A percentile compares a stretch with the other conserved stretches of the same genome.
Evolutionary conservation across 2,329 filamentous ascomycete genomes (phyloP).

Genomic region (Periconia sp.): DNA sequence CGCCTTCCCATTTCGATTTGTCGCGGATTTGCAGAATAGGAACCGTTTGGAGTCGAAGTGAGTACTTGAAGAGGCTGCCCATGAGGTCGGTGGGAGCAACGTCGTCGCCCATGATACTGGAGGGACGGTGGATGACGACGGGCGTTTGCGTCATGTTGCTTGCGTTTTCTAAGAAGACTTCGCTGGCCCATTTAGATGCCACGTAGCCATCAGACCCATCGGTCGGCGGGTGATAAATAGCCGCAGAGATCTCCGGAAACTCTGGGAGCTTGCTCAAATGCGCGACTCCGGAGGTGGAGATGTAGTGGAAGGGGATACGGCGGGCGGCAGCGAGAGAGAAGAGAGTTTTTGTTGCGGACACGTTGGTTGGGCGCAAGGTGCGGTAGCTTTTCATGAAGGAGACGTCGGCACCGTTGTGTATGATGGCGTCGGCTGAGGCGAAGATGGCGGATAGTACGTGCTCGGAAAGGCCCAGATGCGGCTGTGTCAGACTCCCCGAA

Average conservation of each 20-base stretch:
- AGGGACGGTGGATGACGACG: constrained; percentile 11
- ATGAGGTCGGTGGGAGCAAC: constrained; percentile 5
- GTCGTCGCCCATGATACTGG: constrained; percentile 7
- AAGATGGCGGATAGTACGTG: neutral
- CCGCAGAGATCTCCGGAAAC: no score
- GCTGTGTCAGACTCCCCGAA: no score
- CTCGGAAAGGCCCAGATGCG: constrained; percentile 6
- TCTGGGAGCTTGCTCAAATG: neutral
- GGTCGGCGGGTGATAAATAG: no score
- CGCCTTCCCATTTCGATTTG: neutral
- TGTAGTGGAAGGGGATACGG: constrained; percentile 12
- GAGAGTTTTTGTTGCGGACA: constrained; percentile 7
- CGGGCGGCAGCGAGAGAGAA: neutral
- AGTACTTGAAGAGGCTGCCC: constrained; percentile 5
- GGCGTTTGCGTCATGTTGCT: neutral
- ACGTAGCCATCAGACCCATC: constrained; percentile 48
- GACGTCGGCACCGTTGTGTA: constrained; percentile 11
- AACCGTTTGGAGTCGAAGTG: neutral
- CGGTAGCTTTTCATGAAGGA: constrained; percentile 11
- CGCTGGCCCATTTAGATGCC: constrained; percentile 49
- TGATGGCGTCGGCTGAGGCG: constrained; percentile 10
- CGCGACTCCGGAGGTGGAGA: constrained; percentile 10
- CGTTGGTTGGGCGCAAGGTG: constrained; percentile 5
- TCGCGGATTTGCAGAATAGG: neutral
- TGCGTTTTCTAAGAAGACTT: constrained; percentile 43